Percentiles rank a stretch among this genome's conserved stretches.
Evolutionary conservation across 495 filamentous ascomycete species (phyloP).

Genomic region (Cudoniella acicularis): DNA sequence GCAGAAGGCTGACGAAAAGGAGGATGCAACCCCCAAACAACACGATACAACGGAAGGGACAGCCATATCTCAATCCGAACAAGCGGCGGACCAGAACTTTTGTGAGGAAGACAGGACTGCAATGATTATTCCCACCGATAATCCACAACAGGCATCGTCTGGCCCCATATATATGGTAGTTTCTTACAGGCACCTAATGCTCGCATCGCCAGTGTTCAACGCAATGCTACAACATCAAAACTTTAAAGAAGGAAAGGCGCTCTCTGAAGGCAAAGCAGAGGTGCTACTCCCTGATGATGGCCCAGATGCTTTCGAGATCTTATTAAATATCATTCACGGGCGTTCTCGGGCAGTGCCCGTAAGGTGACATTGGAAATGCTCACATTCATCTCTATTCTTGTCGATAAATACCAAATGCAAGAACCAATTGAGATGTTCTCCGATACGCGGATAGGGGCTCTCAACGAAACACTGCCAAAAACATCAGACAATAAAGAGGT

Average conservation of each 20-base stretch:
- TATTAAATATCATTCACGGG: constrained; percentile 30
- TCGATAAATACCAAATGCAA: constrained; percentile 45
- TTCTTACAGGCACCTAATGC: constrained; percentile 47
- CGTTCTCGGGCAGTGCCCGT: constrained; percentile 37
- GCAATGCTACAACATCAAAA: neutral
- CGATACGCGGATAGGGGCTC: neutral
- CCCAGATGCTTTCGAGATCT: constrained; percentile 39
- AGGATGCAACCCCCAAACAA: too few species aligned
- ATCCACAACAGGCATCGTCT: neutral
- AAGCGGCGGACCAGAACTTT: too few species aligned
- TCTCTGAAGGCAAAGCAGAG: neutral
- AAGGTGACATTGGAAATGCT: too few species aligned
- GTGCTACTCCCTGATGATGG: constrained; percentile 23
- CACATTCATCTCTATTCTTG: constrained; percentile 43
- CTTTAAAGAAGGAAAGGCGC: neutral
- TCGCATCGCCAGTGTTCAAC: constrained; percentile 42
- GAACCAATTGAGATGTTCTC: constrained; percentile 38
- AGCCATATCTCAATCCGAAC: too few species aligned
- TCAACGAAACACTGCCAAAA: neutral
- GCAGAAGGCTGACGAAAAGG: too few species aligned
- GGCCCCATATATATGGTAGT: constrained; percentile 27
- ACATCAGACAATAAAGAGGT: neutral
- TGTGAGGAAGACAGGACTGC: too few species aligned
- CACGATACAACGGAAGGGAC: too few species aligned
- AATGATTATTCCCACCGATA: too few species aligned